Evolutionary conservation across 257 asterid species (phyloP).

Genomic region (Nicotiana attenuata): DNA sequence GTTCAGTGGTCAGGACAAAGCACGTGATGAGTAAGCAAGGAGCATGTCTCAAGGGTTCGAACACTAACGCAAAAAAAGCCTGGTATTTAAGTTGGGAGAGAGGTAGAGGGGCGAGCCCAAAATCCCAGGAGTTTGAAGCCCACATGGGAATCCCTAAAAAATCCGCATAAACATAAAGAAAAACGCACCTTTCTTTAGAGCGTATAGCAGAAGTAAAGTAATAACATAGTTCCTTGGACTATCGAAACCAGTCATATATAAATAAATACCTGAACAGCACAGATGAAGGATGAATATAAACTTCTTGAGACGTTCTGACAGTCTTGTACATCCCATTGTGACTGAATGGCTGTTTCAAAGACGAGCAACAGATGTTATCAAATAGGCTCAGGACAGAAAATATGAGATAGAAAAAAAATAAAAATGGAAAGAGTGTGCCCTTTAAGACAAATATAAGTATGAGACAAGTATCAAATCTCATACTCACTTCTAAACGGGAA

Average conservation of each 20-base stretch:
- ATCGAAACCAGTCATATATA: not conserved
- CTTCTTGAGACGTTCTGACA: constrained; percentile 84
- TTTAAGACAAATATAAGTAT: not conserved
- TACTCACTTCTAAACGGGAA: constrained; percentile 81
- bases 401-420: not conserved
- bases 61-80: not conserved
- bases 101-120: not conserved
- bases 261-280: constrained; percentile 73
- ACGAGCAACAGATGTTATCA: constrained; percentile 12
- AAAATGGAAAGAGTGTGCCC: not conserved
- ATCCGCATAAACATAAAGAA: too few species aligned
- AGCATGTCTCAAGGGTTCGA: not conserved
- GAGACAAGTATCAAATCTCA: not conserved
- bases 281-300: constrained; percentile 90
- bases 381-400: not conserved
- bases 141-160: not conserved
- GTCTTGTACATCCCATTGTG: constrained; percentile 90
- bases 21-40: not conserved
- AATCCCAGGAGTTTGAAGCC: not conserved
- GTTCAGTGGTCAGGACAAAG: not conserved
- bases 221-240: not conserved
- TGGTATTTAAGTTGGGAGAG: not conserved
- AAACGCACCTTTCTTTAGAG: too few species aligned
- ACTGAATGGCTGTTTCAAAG: constrained; percentile 56
- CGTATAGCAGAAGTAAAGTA: too few species aligned